Base-by-base conservation (phyloP, 2,329 filamentous ascomycete genomes). In the Aspergillus latus region DNA sequence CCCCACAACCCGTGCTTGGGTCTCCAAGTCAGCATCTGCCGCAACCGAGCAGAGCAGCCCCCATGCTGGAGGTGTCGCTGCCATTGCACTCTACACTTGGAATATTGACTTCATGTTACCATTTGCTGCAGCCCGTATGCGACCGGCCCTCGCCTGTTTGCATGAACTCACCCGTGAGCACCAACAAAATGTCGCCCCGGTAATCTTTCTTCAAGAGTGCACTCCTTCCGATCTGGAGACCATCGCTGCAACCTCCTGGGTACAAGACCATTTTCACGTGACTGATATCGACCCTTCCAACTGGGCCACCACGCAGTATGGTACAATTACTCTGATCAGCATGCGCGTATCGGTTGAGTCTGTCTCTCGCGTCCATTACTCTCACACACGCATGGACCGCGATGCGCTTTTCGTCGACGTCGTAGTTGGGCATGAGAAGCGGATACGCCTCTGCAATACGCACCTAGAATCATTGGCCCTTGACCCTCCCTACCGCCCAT, bases 61-160 rank as follows among this genome's bases (percentile, higher is more conserved):
- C 3, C 15, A 10, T 21, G 10, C 39, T 21, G 1, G n/a, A 43
- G 9, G n/a, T 9, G 10, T 21, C 16, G 3, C 15, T 9, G 21
- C 39, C 10, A 47, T 53, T 26, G 43, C 51, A 11, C 37, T 21
- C 21, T 21, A 21, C 47, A 34, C 53, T 59, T 53, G 57, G 21
- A 59, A 56, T 9, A 59, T 56, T 5, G 57, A 59, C 49, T 59
- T 59, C 30, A 53, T 53, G 45, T 28, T 59, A 5, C 53, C 53
- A 4, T 56, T 50, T 15, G 34, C 53, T 3, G 49, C 44, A 16
- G 40, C 45, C 5, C 53, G 57, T 10, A 59, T 56, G 57, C 16
- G 15, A 13, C 29, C 57, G 7, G 57, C 57, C 0, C 29, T 59
- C 5, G 32, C 39, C 8, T 42, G 56, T 39, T 45, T 59, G 0